A percentile compares a stretch with the other conserved stretches of the same genome.
phyloP scores from a whole-genome alignment of 768 basidiomycete genomes.

The Lepiota subincarnata region DNA sequence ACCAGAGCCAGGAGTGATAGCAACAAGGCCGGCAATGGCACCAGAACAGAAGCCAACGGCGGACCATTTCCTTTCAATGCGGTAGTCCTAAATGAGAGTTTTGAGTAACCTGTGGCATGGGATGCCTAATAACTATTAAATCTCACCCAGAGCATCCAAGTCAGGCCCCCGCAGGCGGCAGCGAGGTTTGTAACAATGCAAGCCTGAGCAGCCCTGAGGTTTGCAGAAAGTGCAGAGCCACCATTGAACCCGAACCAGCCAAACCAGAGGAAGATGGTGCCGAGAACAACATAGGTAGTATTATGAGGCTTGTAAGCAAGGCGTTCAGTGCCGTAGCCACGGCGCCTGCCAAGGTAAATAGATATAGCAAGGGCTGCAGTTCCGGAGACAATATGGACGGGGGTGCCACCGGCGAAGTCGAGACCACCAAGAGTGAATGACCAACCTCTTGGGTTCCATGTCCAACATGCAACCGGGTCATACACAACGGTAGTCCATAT shows the following conservation, averaged over 20 bases:
- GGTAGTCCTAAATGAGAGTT: slow-evolving; percentile 62
- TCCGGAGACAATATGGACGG: slow-evolving; percentile 95
- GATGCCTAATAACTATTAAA: background rate
- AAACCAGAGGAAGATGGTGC: slow-evolving; percentile 92
- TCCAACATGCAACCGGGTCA: slow-evolving; percentile 94
- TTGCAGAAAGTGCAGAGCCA: slow-evolving; percentile 85
- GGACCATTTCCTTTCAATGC: slow-evolving; percentile 90
- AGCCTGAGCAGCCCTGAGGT: slow-evolving; percentile 81
- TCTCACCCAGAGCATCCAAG: slow-evolving; percentile 87
- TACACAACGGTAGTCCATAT: slow-evolving; percentile 88
- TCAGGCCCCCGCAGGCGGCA: slow-evolving; percentile 81
- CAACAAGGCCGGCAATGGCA: slow-evolving; percentile 85
- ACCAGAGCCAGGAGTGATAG: slow-evolving; percentile 83
- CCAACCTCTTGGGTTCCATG: slow-evolving; percentile 84
- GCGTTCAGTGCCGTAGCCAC: slow-evolving; percentile 87
- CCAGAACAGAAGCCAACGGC: slow-evolving; percentile 96
- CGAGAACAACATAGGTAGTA: slow-evolving; percentile 88
- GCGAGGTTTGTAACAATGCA: slow-evolving; percentile 94
- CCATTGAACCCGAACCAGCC: slow-evolving; percentile 98
- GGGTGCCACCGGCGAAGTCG: slow-evolving; percentile 94
- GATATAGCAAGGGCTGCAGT: slow-evolving; percentile 89
- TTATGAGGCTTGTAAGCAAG: slow-evolving; percentile 94
- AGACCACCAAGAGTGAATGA: slow-evolving; percentile 76
- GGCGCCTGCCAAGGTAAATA: slow-evolving; percentile 84
- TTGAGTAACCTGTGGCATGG: background rate